These are phyloP conservation scores for Petrea volubilis DNA, from an alignment of 257 asterid species.

Conservation along the genomic window DNA sequence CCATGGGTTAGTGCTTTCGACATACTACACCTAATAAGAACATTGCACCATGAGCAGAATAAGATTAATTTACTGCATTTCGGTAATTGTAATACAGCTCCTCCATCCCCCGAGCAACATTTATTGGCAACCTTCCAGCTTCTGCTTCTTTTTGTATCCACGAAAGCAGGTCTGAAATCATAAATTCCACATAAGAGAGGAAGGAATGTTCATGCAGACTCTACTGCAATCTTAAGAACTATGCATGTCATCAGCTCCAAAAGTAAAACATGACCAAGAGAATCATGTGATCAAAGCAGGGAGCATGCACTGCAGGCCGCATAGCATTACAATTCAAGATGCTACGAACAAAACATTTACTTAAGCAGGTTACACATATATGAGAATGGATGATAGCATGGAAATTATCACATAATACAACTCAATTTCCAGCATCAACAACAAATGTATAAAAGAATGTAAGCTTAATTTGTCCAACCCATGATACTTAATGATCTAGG, in stretches of 20 bases:
- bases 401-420: neutral
- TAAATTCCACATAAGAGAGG: slow-evolving; percentile 19
- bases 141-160: slow-evolving; percentile 71
- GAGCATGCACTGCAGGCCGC: neutral
- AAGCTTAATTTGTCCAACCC: neutral
- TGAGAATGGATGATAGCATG: neutral
- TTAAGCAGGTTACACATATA: slow-evolving; percentile 3
- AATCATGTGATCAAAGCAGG: slow-evolving; percentile 1
- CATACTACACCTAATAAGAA: slow-evolving; percentile 17
- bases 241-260: slow-evolving; percentile 21
- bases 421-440: neutral
- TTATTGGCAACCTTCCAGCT: slow-evolving; percentile 72
- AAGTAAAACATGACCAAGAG: slow-evolving; percentile 21
- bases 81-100: slow-evolving; percentile 83
- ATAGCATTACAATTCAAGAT: slow-evolving; percentile 1
- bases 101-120: slow-evolving; percentile 77
- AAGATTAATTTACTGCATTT: slow-evolving; percentile 69
- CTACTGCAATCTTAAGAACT: slow-evolving; percentile 1
- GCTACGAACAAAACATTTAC: slow-evolving; percentile 8
- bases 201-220: slow-evolving; percentile 19
- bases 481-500: slow-evolving; percentile 1
- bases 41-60: slow-evolving; percentile 35
- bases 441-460: neutral
- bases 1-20: neutral
- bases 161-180: slow-evolving; percentile 66